Evolutionary conservation across 2,329 filamentous ascomycete genomes (phyloP).

Genomic region (Bipolaris zeicola): DNA sequence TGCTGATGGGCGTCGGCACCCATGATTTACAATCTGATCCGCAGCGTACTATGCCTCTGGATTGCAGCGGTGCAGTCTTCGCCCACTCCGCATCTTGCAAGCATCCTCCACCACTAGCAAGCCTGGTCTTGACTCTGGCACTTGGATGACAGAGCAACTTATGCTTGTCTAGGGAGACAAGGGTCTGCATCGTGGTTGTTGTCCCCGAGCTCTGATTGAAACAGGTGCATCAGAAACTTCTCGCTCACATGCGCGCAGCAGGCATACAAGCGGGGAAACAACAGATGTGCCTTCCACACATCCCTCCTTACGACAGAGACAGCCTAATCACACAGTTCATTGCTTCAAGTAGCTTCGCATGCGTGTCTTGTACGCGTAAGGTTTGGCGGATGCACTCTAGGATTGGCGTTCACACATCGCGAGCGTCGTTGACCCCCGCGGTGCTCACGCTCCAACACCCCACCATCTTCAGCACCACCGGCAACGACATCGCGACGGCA

Average conservation of each 20-base stretch:
- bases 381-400: not conserved
- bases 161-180: not conserved
- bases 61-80: not conserved
- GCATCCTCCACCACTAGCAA: not conserved
- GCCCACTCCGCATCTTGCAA: not conserved
- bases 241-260: not conserved
- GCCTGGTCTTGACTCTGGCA: not conserved
- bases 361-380: not conserved
- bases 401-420: slow-evolving; percentile 1
- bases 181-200: not conserved
- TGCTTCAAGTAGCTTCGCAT: not conserved
- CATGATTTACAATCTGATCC: not conserved
- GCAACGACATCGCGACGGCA: not conserved
- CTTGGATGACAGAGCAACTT: not conserved
- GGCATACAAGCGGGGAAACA: not conserved
- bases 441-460: slow-evolving; percentile 1
- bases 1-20: not conserved
- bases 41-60: not conserved
- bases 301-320: not conserved
- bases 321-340: not conserved
- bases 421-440: slow-evolving; percentile 5
- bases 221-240: not conserved
- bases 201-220: not conserved
- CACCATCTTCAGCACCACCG: not conserved
- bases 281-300: not conserved